phyloP scores from a whole-genome alignment of 805 yeast genomes.

The Yarrowia yakushimensis region DNA sequence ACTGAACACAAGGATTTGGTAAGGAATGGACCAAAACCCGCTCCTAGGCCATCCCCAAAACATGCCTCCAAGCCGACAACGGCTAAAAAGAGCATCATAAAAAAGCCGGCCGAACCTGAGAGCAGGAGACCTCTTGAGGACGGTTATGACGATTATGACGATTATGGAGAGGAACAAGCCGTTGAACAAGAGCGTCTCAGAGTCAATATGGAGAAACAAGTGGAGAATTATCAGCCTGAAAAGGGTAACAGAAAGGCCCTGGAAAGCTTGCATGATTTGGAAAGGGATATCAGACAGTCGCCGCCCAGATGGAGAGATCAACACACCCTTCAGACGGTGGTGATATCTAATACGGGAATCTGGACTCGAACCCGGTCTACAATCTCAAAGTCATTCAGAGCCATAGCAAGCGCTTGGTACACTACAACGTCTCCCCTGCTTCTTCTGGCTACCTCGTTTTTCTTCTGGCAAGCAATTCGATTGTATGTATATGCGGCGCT shows the following conservation, averaged over 20 bases:
- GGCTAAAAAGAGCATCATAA: neutral
- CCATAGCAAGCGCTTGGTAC: neutral
- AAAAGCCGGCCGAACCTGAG: neutral
- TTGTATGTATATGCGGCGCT: slow-evolving; percentile 17
- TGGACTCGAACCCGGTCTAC: neutral
- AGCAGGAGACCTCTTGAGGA: neutral
- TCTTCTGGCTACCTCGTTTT: neutral
- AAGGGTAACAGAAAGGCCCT: neutral
- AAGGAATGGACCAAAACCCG: neutral
- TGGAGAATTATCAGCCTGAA: neutral
- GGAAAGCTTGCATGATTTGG: neutral
- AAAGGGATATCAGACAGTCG: neutral
- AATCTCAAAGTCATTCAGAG: neutral
- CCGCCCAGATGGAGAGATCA: neutral
- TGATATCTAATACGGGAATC: neutral
- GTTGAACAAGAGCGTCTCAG: too few species aligned
- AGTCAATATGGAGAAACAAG: neutral
- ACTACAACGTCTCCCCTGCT: slow-evolving; percentile 3
- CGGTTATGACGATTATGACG: neutral
- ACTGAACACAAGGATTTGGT: neutral
- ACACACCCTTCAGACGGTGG: neutral
- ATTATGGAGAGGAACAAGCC: neutral
- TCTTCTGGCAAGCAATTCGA: slow-evolving; percentile 23
- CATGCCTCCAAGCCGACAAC: neutral
- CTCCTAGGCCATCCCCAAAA: neutral